phyloP scores from a whole-genome alignment of 2,329 filamentous ascomycete species.

The Coniochaeta hoffmannii region DNA sequence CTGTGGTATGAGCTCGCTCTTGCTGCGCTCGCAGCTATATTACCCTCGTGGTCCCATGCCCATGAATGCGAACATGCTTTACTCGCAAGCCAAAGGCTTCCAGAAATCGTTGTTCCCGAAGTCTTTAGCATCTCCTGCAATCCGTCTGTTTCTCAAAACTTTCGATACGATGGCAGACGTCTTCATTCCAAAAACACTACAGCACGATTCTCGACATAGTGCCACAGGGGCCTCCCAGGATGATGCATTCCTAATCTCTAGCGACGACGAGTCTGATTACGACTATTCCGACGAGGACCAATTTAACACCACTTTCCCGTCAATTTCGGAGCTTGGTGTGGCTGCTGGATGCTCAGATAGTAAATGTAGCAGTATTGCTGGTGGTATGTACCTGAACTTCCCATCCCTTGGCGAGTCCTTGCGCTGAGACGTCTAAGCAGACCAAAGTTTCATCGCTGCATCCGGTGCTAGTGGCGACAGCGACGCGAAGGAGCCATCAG shows the following conservation, averaged over 20 bases:
- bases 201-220: too few species aligned
- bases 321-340: neutral
- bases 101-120: slow-evolving; percentile 5
- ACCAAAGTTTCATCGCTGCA: neutral
- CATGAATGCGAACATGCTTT: slow-evolving; percentile 7
- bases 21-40: slow-evolving; percentile 9
- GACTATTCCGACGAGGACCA: neutral
- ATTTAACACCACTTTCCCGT: neutral
- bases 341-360: neutral
- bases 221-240: neutral
- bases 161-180: neutral
- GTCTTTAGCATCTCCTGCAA: slow-evolving; percentile 5
- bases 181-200: too few species aligned
- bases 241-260: slow-evolving; percentile 1
- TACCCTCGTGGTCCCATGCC: slow-evolving; percentile 6
- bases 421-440: neutral
- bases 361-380: neutral
- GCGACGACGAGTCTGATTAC: slow-evolving; percentile 2
- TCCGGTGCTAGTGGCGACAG: neutral
- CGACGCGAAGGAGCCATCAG: neutral
- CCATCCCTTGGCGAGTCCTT: neutral
- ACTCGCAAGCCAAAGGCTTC: slow-evolving; percentile 9
- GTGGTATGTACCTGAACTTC: slow-evolving; percentile 1
- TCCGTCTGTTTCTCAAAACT: neutral
- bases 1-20: slow-evolving; percentile 7